Conservation (phyloP, 331 rosid genomes). For the Rhamnella rubrinervis region DNA sequence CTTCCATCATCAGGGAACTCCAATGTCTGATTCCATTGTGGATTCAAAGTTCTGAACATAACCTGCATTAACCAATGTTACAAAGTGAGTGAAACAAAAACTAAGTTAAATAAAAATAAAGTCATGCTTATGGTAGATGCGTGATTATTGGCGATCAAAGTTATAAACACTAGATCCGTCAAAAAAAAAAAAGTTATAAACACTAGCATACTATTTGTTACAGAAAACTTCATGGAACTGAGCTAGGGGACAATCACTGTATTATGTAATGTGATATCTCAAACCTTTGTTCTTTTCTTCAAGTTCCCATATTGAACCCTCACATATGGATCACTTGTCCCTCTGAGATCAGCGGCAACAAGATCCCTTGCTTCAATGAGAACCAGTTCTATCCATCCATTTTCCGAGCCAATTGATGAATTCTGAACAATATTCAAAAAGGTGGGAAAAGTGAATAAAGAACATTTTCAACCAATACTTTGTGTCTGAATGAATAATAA, state of each 20-base stretch:
- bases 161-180: too few relatives aligned
- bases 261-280: constrained; percentile 12
- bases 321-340: constrained; percentile 97
- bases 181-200: too few relatives aligned
- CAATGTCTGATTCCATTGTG: constrained; percentile 90
- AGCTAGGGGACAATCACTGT: neutral
- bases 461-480: neutral
- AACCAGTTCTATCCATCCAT: constrained; percentile 87
- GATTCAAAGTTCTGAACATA: constrained; percentile 69
- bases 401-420: constrained; percentile 32
- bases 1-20: constrained; percentile 89
- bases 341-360: constrained; percentile 92
- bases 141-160: too few relatives aligned
- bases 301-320: constrained; percentile 79
- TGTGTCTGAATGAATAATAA: neutral
- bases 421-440: constrained; percentile 40
- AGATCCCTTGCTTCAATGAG: constrained; percentile 88
- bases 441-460: neutral
- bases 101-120: neutral
- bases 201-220: too few relatives aligned
- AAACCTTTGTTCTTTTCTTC: constrained; percentile 89
- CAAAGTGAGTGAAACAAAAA: constrained; percentile 8
- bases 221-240: too few relatives aligned
- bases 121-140: too few relatives aligned
- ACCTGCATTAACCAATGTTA: constrained; percentile 46